Base-by-base conservation (phyloP, 768 basidiomycete species). In the Serpula lacrymans region DNA sequence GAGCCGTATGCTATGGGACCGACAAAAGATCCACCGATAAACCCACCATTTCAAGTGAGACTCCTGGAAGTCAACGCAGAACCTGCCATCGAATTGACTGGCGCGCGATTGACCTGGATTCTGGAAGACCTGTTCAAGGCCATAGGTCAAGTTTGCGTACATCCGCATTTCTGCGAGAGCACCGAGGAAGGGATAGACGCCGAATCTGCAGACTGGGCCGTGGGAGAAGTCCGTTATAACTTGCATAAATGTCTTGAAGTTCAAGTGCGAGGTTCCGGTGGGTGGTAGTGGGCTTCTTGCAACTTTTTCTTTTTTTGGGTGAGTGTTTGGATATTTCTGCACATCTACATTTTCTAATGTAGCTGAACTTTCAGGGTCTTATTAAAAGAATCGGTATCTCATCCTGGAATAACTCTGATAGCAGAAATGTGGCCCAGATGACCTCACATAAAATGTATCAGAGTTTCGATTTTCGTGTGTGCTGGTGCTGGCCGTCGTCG, bases 31-130 rank as follows among this genome's bases (percentile, higher is more conserved):
- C n/a, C 33, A 1, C 51, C 48, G 17, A 45, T 44, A 11, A 14
- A 34, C 10, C 41, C 39, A 5, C 53, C 58, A 6, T 75, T 80
- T 41, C 72, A 78, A 46, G 81, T 90, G 12, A 81, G 84, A 41
- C 68, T 97, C 2, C 71, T 97, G 22, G 96, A 98, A 62, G 72
- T 95, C 53, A 99, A 99, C 57, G 82, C 95, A 5, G 93, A 94
- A 48, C 95, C 96, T 1, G 96, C 96, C 31, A 95, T 98, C 43
- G 89, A 93, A 53, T 75, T 95, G 40, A 94, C 94, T 0, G 96
- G 94, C 1, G 75, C 82, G 25, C 74, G 91, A 21, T 64, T 97
- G 25, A 75, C 78, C 13, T 86, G 86, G 77, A 79, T 93, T 32
- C 64, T 96, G 39, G 78, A 84, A 51, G 85, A 88, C 48, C 67